A percentile compares a stretch with the other conserved stretches of the same genome.
phyloP scores from a whole-genome alignment of 495 filamentous ascomycete species.

The Bombardia bombarda region DNA sequence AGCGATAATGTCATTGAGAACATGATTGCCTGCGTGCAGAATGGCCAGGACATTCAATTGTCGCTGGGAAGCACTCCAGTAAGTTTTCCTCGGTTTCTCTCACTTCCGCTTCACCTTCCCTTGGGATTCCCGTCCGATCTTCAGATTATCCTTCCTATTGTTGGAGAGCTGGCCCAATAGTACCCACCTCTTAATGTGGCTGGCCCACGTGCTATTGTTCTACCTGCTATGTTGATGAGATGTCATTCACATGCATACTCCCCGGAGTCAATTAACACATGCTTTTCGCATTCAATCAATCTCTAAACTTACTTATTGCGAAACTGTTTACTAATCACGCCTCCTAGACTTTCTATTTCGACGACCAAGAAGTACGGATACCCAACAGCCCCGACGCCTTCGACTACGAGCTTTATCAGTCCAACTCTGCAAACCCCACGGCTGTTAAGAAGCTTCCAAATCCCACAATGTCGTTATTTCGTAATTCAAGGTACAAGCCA shows the following conservation, averaged over 20 bases:
- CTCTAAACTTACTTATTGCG: too few species aligned
- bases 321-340: too few species aligned
- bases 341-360: constrained; percentile 32
- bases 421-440: constrained; percentile 21
- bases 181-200: too few species aligned
- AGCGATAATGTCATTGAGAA: constrained; percentile 60
- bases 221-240: too few species aligned
- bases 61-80: constrained; percentile 49
- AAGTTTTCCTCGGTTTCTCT: constrained; percentile 27
- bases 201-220: too few species aligned
- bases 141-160: too few species aligned
- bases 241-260: too few species aligned
- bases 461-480: constrained; percentile 37
- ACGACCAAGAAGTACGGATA: constrained; percentile 28
- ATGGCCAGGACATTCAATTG: constrained; percentile 53
- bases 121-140: too few species aligned
- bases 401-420: constrained; percentile 37
- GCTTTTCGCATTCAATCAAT: too few species aligned
- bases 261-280: too few species aligned
- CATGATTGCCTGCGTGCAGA: constrained; percentile 57
- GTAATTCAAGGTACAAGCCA: constrained; percentile 34
- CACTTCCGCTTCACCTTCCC: constrained; percentile 8
- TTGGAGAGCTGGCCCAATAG: constrained; percentile 2
- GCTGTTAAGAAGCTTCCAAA: constrained; percentile 28
- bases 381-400: constrained; percentile 23